A percentile compares a stretch with the other conserved stretches of the same genome.
phyloP scores from a whole-genome alignment of 805 yeast species.

The Trichomonascus vanleenenianus region DNA sequence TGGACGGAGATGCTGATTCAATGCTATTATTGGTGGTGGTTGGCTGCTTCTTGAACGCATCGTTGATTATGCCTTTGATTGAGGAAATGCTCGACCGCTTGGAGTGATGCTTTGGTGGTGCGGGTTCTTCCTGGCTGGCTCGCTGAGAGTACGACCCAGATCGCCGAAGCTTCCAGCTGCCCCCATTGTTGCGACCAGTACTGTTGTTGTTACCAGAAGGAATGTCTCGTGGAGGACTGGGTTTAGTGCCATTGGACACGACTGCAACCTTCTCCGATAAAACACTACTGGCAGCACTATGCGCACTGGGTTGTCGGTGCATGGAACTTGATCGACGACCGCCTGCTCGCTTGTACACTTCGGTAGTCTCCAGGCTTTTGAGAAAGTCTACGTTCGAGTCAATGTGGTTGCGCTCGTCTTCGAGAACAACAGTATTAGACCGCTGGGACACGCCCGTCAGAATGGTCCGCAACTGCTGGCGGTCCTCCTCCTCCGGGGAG shows the following conservation, averaged over 20 bases:
- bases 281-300: background rate
- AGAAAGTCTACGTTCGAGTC: constrained; percentile 32
- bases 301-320: constrained; percentile 9
- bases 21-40: background rate
- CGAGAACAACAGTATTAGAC: constrained; percentile 27
- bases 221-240: too few relatives aligned
- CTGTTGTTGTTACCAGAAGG: background rate
- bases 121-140: too few relatives aligned
- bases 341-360: constrained; percentile 7
- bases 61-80: constrained; percentile 14
- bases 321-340: background rate
- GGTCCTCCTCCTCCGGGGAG: constrained; percentile 13
- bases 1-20: constrained; percentile 1
- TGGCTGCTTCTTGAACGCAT: constrained; percentile 11
- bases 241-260: too few relatives aligned
- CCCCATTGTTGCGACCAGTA: constrained; percentile 2
- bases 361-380: constrained; percentile 20
- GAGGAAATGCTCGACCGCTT: constrained; percentile 17
- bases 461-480: constrained; percentile 26
- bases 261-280: background rate
- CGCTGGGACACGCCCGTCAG: constrained; percentile 29
- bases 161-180: constrained; percentile 6
- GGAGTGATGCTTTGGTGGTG: constrained; percentile 8
- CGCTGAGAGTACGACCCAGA: constrained; percentile 7
- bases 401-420: constrained; percentile 21